A percentile compares a stretch with the other conserved stretches of the same genome.
Conservation (phyloP, 805 yeast genomes). For the Wickerhamiella cacticola region DNA sequence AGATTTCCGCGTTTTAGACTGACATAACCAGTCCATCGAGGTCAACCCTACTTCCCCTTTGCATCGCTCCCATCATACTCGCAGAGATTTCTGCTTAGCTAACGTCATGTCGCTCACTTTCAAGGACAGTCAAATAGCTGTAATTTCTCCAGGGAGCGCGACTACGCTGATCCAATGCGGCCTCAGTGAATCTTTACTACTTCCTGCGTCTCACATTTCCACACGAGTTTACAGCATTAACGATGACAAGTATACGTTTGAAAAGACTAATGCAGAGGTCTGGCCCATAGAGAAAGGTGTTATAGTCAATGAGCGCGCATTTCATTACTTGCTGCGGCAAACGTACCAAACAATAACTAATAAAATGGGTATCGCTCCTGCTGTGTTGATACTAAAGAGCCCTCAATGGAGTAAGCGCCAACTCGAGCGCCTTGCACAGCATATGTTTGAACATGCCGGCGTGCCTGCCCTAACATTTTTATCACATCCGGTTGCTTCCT, state of each 20-base stretch:
- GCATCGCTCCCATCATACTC: too few relatives aligned
- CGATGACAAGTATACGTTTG: slow-evolving; percentile 27
- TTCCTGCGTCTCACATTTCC: slow-evolving; percentile 69
- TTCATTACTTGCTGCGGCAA: slow-evolving; percentile 46
- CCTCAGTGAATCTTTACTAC: slow-evolving; percentile 54
- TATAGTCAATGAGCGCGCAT: slow-evolving; percentile 57
- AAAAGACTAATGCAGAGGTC: slow-evolving; percentile 34
- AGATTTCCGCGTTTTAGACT: too few relatives aligned
- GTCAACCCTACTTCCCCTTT: too few relatives aligned
- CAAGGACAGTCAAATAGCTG: slow-evolving; percentile 32
- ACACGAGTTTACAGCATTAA: slow-evolving; percentile 45
- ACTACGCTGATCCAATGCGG: slow-evolving; percentile 72
- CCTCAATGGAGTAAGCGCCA: slow-evolving; percentile 56
- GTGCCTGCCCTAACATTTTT: slow-evolving; percentile 60
- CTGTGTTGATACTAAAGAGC: slow-evolving; percentile 49
- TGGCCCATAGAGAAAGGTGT: slow-evolving; percentile 54
- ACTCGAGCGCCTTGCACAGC: slow-evolving; percentile 59
- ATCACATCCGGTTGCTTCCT: slow-evolving; percentile 54
- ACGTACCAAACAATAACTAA: slow-evolving; percentile 38
- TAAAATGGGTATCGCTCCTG: slow-evolving; percentile 38
- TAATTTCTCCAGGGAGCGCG: slow-evolving; percentile 70
- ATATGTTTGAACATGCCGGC: slow-evolving; percentile 59
- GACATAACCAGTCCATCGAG: too few relatives aligned
- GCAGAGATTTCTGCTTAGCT: too few relatives aligned
- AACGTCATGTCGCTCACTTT: slow-evolving; percentile 26